Evolutionary conservation across 75 land plant genomes (phyloP), one percentile per base, ranked within the genome.

Genomic region (Picea glauca): DNA sequence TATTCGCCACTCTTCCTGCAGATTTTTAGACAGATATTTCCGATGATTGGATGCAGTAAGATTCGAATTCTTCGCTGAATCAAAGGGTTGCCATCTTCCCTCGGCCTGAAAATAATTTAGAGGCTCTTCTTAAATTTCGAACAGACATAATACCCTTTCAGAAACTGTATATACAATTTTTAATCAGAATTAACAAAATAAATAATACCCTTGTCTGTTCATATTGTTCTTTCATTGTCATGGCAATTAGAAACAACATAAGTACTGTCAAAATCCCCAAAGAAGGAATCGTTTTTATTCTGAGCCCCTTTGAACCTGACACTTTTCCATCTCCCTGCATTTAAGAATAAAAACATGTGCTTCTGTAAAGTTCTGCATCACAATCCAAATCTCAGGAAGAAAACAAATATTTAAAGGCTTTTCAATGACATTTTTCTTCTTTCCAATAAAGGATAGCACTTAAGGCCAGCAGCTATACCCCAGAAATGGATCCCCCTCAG

Each of bases 191-290:
- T 5, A 30, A n/a, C 23, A 54, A 54, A 23, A 54, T 14, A 57
- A 30, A 3, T 8, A 21, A 57, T 74, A 74, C 76, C 59, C 7
- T 57, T 56, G 59, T 58, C 59, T 74, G 76, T 31, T 74, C 76
- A 74, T 74, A 74, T 13, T 74, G 76, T 74, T 74, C 76, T 14
- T 58, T 54, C 76, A 74, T 57, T 7, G 76, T 74, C 46, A 74
- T 58, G 9, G 32, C 15, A 23, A 74, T 74, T 1, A 74, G 60
- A 4, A 74, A 56, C 35, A 74, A 57, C 76, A 74, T 74, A 31
- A 74, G 76, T 12, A 74, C 1, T 13, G 59, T 14, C 58, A 74
- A 58, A 74, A 74, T 56, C 15, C 59, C 76, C 58, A 74, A 31
- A 3, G 35, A 74, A 26, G 76, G 76, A 30, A 58, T 31, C 56